A percentile compares a stretch with the other conserved stretches of the same genome.
Conservation (phyloP, 2,329 filamentous ascomycete genomes). For the Aspergillus vadensis region DNA sequence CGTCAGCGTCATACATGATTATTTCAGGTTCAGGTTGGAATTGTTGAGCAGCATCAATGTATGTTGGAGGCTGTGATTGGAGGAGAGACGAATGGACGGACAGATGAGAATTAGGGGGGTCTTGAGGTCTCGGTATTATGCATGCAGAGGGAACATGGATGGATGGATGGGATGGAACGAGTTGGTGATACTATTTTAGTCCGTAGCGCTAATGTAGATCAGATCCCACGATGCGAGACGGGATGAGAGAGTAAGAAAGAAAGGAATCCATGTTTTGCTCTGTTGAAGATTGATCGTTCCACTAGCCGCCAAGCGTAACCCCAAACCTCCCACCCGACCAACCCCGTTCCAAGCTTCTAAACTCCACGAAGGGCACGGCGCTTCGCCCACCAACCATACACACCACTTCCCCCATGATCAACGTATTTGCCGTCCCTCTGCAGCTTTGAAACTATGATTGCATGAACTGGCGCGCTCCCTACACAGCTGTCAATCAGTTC, state of each 20-base stretch:
- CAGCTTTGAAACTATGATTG: not conserved
- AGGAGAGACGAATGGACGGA: too few species aligned
- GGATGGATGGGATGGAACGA: not conserved
- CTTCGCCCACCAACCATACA: not conserved
- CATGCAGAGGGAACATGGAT: not conserved
- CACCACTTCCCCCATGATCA: not conserved
- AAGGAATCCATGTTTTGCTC: not conserved
- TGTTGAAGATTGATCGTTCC: not conserved
- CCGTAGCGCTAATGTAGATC: not conserved
- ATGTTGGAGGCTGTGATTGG: not conserved
- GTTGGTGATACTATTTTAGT: not conserved
- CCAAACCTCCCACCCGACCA: not conserved
- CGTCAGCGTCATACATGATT: constrained; percentile 7
- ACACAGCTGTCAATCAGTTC: too few species aligned
- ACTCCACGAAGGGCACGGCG: not conserved
- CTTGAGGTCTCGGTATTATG: too few species aligned
- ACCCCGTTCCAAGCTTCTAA: not conserved
- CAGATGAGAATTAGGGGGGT: not conserved
- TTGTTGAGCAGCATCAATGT: constrained; percentile 19
- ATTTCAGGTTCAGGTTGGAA: constrained; percentile 8
- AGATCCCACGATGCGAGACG: too few species aligned
- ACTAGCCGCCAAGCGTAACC: not conserved
- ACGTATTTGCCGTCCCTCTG: not conserved
- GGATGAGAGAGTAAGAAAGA: too few species aligned
- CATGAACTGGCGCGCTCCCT: not conserved